Evolutionary conservation across 176 grass and related monocot species (phyloP), one percentile per base, ranked within the genome.

Genomic region (Aegilops umbellulata): DNA sequence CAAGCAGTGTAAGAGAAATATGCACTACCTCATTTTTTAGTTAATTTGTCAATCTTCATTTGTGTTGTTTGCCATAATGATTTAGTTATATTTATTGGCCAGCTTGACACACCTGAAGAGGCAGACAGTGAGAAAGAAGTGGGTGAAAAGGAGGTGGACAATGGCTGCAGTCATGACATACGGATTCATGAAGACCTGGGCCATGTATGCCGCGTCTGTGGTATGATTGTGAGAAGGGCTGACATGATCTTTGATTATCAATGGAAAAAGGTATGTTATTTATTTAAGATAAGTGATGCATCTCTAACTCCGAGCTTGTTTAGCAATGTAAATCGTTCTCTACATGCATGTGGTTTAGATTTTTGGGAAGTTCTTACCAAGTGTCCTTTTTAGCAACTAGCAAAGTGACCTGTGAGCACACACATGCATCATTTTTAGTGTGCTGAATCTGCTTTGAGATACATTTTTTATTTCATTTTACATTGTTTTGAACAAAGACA

Each of bases 171-270:
- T 22, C 97, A 98, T 89, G 90, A 91, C 74, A 92, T 83, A 77
- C 35, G 87, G 80, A 84, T 94, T 87, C 79, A 95, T 79, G 97
- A 98, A 83, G 97, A 98, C 85, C 64, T 98, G 38, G 97, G 97
- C 20, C 92, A 94, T 87, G 94, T 96, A 73, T 99, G 97, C 61
- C 84, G 89, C 76, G 79, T 99, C 60, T 99, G 97, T 90, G 97
- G 97, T 58, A 90, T 99, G 84, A 99, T 99, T 88, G 84, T 94
- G 86, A 94, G 88, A 90, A 99, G 84, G 31, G 95, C 95, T 76
- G 97, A 99, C 26, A 94, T 90, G 25, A 99, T 99, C 76, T 90
- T 99, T 89, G 94, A 96, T 76, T 95, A 89, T 72, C 93, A 95
- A 82, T 99, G 94, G 92, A 94, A 91, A 87, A 99, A 99, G 97